Percentiles rank a stretch among this genome's conserved stretches.
Evolutionary conservation across 2,329 filamentous ascomycete genomes (phyloP).

Genomic region (Sarocladium brachiariae): DNA sequence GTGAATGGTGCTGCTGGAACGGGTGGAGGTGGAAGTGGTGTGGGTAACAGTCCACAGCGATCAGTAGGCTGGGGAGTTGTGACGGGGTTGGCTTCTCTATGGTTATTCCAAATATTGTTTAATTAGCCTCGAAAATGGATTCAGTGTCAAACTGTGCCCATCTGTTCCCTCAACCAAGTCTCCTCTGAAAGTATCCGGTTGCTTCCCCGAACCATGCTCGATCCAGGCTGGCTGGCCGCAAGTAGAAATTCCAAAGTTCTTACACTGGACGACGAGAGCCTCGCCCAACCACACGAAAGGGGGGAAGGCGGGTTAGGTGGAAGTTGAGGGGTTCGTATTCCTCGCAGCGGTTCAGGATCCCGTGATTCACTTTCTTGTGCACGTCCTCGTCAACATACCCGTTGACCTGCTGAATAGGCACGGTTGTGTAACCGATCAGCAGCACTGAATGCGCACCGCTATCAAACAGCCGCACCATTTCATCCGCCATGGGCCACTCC

Average conservation of each 20-base stretch:
- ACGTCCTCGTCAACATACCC: not conserved
- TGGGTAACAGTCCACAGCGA: not conserved
- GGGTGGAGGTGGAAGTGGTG: slow-evolving; percentile 3
- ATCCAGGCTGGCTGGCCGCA: too few species aligned
- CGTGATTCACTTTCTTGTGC: slow-evolving; percentile 1
- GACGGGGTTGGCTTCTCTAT: not conserved
- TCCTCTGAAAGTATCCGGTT: too few species aligned
- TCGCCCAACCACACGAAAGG: slow-evolving; percentile 1
- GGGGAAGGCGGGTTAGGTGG: slow-evolving; percentile 1
- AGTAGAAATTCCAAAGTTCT: not conserved
- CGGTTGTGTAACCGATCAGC: slow-evolving; percentile 4
- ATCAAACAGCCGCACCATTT: slow-evolving; percentile 9
- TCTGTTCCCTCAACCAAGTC: too few species aligned
- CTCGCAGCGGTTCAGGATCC: slow-evolving; percentile 8
- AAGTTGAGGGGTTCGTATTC: slow-evolving; percentile 10
- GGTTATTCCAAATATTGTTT: not conserved
- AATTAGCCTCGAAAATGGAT: not conserved
- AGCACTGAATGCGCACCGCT: slow-evolving; percentile 8
- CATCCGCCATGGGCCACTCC: slow-evolving; percentile 10
- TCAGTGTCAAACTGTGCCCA: too few species aligned
- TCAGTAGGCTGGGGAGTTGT: not conserved
- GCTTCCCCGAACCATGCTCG: too few species aligned
- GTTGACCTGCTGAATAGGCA: not conserved
- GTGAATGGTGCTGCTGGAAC: slow-evolving; percentile 11
- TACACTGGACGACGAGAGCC: not conserved